phyloP scores from a whole-genome alignment of 176 grass and related monocot genomes.

The Juncus inflexus region DNA sequence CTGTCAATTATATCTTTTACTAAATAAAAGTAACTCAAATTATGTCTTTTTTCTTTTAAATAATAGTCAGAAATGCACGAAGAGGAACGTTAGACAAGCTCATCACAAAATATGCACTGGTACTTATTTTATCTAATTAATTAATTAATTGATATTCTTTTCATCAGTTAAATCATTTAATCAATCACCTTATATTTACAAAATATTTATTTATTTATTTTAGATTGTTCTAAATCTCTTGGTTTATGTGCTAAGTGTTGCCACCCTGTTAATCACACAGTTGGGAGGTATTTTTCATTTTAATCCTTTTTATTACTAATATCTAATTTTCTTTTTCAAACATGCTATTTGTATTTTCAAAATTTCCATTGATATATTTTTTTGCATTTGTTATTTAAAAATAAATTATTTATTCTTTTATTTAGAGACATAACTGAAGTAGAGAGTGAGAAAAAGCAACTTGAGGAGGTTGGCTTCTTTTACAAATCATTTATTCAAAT shows the following conservation, averaged over 20 bases:
- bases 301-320: too few relatives aligned
- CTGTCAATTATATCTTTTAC: not conserved
- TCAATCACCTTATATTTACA: slow-evolving; percentile 1
- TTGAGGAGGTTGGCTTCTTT: slow-evolving; percentile 21
- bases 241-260: slow-evolving; percentile 82
- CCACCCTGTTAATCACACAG: slow-evolving; percentile 36
- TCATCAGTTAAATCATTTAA: not conserved
- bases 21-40: slow-evolving; percentile 2
- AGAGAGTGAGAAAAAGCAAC: slow-evolving; percentile 20
- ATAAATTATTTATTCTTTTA: slow-evolving; percentile 14
- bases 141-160: slow-evolving; percentile 12
- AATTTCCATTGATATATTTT: not conserved
- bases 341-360: slow-evolving; percentile 9
- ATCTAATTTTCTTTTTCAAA: too few relatives aligned
- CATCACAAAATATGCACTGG: slow-evolving; percentile 84
- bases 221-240: slow-evolving; percentile 79
- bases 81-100: slow-evolving; percentile 66
- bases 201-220: slow-evolving; percentile 6
- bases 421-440: slow-evolving; percentile 24
- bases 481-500: not conserved
- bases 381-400: not conserved
- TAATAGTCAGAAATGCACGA: slow-evolving; percentile 78
- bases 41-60: slow-evolving; percentile 8
- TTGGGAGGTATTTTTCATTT: slow-evolving; percentile 54
- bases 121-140: slow-evolving; percentile 19